A percentile compares a stretch with the other conserved stretches of the same genome.
Conservation (phyloP, 331 rosid species). For the Stylosanthes scabra region DNA sequence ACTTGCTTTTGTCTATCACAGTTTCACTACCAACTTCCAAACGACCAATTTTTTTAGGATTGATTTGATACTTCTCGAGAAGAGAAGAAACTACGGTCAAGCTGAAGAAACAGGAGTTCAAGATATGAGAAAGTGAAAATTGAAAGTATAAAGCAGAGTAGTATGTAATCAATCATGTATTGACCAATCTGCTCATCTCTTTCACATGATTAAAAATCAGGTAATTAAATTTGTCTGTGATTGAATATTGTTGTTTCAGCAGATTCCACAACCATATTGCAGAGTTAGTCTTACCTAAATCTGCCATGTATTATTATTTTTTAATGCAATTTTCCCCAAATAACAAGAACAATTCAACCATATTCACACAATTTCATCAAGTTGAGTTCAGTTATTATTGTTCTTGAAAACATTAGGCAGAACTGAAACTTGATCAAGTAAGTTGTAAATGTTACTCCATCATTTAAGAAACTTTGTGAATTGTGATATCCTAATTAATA, state of each 20-base stretch:
- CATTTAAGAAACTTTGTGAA: background rate
- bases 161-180: background rate
- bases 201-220: conserved; percentile 1
- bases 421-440: conserved; percentile 1
- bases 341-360: background rate
- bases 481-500: background rate
- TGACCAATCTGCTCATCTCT: background rate
- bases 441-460: conserved; percentile 11
- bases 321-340: background rate
- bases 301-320: background rate
- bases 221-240: background rate
- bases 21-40: conserved; percentile 91
- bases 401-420: conserved; percentile 5
- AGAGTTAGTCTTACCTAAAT: background rate
- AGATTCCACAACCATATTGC: background rate
- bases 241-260: background rate
- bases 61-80: conserved; percentile 71
- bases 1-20: conserved; percentile 91
- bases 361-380: background rate
- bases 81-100: conserved; percentile 77
- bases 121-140: background rate
- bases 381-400: conserved; percentile 1
- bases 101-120: conserved; percentile 54
- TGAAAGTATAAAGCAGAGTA: conserved; percentile 6
- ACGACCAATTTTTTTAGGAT: conserved; percentile 80